Evolutionary conservation across 306 rosid species (phyloP), one percentile per base, ranked within the genome.

Genomic region (Datisca glomerata): DNA sequence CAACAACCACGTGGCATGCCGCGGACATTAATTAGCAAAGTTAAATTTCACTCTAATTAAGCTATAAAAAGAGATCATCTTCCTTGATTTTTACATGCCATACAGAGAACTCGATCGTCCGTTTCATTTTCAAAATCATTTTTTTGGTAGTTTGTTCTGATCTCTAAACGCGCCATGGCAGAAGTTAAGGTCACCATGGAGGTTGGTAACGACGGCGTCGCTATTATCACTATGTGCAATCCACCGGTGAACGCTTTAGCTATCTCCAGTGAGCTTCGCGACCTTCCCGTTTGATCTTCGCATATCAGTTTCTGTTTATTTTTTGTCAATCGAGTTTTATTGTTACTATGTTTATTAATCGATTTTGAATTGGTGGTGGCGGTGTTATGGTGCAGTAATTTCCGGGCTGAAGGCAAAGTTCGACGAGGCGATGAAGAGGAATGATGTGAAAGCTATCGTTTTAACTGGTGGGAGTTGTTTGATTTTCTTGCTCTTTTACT

Each of bases 221-320:
- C 94, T 7, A 56, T 91, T 16, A 78, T 91, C 61, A 64, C 96
- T 44, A 68, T 91, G 49, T 68, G 60, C 36, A 84, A 91, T 44
- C 98, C 94, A 43, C 98, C 98, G 1, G 98, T 84, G 0, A 84
- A 91, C 72, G 98, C 95, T 51, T 52, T 89, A 47, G 98, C 93
- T 21, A 21, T 78, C 51, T 66, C 77, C 18, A 55, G 93, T 89
- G 22, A 53, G 79, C 41, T 38, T 40, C 29, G 7, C 25, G 13
- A 13, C 17, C 28, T 8, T 51, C n/a, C n/a, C 15, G 17, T 21
- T 52, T 29, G 17, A n/a, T 1, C n/a, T 31, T 31, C 36, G n/a
- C n/a, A 8, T 8, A 2, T 11, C n/a, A 11, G 9, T 45, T 3
- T 14, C 21, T 19, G 6, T 38, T 41, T 18, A 29, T 22, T 10